phyloP scores from a whole-genome alignment of 2,329 filamentous ascomycete genomes.

The Exutisphaerella laricina region DNA sequence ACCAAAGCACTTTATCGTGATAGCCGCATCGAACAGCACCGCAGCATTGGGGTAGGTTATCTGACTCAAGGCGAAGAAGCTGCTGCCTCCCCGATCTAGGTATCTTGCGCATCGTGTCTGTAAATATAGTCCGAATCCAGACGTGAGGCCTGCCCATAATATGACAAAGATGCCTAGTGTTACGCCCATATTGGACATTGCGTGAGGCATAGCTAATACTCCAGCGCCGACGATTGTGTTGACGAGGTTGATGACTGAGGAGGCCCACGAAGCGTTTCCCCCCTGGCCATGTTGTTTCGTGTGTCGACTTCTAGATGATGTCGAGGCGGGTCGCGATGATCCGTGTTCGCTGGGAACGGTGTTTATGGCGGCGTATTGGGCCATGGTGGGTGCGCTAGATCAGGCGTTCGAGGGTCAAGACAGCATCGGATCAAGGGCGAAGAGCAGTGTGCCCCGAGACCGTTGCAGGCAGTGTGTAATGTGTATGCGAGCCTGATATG shows the following conservation, averaged over 20 bases:
- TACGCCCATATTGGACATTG: slow-evolving; percentile 93
- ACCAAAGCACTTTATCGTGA: slow-evolving; percentile 96
- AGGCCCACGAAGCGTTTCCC: slow-evolving; percentile 80
- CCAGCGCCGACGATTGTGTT: slow-evolving; percentile 97
- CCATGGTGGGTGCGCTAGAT: slow-evolving; percentile 37
- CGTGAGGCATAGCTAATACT: slow-evolving; percentile 90
- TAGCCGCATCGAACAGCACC: slow-evolving; percentile 90
- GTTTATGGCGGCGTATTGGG: slow-evolving; percentile 43
- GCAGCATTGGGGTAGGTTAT: slow-evolving; percentile 95
- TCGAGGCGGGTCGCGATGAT: slow-evolving; percentile 37
- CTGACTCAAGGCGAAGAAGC: slow-evolving; percentile 95
- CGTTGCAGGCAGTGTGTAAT: too few relatives aligned
- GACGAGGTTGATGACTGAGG: slow-evolving; percentile 89
- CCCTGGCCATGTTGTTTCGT: slow-evolving; percentile 63
- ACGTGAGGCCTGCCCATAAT: slow-evolving; percentile 81
- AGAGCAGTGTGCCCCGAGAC: too few relatives aligned
- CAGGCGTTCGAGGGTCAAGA: too few relatives aligned
- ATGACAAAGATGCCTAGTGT: slow-evolving; percentile 77
- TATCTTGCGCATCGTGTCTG: slow-evolving; percentile 91
- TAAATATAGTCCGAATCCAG: slow-evolving; percentile 90
- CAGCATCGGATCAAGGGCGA: too few relatives aligned
- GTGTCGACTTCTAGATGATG: slow-evolving; percentile 49
- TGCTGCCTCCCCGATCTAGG: slow-evolving; percentile 78
- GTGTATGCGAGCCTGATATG: too few relatives aligned
- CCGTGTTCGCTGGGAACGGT: slow-evolving; percentile 35